Percentiles rank a stretch among this genome's conserved stretches.
Evolutionary conservation across 2,329 filamentous ascomycete species (phyloP).

Genomic region (Pseudopyrenochaeta lycopersici): DNA sequence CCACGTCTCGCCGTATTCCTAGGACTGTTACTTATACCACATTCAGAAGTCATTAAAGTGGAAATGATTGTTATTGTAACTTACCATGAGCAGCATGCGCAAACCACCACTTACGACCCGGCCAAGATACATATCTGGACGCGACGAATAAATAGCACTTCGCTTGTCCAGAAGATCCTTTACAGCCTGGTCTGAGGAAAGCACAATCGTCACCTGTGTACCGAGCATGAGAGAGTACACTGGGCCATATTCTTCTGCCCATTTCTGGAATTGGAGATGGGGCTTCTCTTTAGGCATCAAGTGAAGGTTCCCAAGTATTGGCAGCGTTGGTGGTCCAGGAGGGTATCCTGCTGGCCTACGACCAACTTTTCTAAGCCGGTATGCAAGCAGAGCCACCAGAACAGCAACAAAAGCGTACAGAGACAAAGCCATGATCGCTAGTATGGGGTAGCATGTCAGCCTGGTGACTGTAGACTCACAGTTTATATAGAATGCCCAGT

Average conservation of each 20-base stretch:
- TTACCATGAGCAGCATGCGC: slow-evolving; percentile 24
- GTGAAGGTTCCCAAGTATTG: slow-evolving; percentile 63
- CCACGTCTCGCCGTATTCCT: slow-evolving; percentile 27
- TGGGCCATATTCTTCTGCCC: slow-evolving; percentile 62
- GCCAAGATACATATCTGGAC: slow-evolving; percentile 45
- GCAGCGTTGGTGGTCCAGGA: slow-evolving; percentile 62
- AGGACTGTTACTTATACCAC: background rate
- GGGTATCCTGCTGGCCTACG: slow-evolving; percentile 52
- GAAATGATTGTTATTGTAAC: background rate
- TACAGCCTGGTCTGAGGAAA: slow-evolving; percentile 56
- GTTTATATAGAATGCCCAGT: too few relatives aligned
- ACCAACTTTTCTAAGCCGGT: slow-evolving; percentile 23
- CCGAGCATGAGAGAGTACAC: slow-evolving; percentile 63
- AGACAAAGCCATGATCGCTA: too few relatives aligned
- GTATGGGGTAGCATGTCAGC: too few relatives aligned
- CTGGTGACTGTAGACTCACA: too few relatives aligned
- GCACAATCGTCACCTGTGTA: slow-evolving; percentile 57
- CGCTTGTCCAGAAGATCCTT: slow-evolving; percentile 63
- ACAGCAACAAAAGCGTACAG: background rate
- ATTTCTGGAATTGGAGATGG: slow-evolving; percentile 61
- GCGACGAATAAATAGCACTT: slow-evolving; percentile 60
- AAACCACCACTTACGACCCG: slow-evolving; percentile 14
- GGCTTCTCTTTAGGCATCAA: slow-evolving; percentile 55
- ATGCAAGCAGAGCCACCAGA: slow-evolving; percentile 1
- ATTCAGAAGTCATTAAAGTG: background rate